phyloP scores from a whole-genome alignment of 2,329 filamentous ascomycete species.

The Fusarium bactridioides region DNA sequence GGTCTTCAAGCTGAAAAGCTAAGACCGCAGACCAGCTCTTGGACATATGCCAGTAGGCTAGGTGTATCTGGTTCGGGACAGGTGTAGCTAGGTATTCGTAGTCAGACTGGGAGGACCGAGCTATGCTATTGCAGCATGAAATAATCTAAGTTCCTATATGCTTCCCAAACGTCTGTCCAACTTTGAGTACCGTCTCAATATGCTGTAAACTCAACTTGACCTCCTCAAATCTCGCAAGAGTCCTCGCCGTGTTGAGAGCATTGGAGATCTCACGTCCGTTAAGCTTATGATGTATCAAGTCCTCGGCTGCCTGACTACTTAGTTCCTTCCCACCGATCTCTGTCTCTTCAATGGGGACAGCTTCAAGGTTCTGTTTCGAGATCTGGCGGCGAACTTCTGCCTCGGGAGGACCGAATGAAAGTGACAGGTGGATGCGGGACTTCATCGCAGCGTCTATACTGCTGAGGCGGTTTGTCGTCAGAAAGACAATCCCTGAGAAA shows the following conservation, averaged over 20 bases:
- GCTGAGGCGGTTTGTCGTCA: background rate
- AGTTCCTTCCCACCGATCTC: background rate
- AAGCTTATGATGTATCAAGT: background rate
- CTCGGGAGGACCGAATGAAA: background rate
- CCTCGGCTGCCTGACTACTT: background rate
- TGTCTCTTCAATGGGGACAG: background rate
- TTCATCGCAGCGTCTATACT: background rate
- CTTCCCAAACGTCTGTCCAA: background rate
- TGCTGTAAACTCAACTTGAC: background rate
- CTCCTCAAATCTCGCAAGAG: background rate
- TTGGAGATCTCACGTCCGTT: background rate
- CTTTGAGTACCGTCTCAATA: background rate
- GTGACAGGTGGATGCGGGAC: background rate
- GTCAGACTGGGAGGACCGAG: fast-evolving
- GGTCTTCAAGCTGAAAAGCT: too few relatives aligned
- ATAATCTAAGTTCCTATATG: background rate
- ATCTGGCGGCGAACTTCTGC: background rate
- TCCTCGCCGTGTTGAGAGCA: background rate
- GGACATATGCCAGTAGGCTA: too few relatives aligned
- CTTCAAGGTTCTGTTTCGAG: background rate
- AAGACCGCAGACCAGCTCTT: too few relatives aligned
- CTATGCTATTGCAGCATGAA: background rate
- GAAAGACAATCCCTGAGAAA: background rate
- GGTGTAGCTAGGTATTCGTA: background rate
- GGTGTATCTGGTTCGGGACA: too few relatives aligned